Evolutionary conservation across 2,329 filamentous ascomycete species (phyloP).

Genomic region (Fusarium pininemorale): DNA sequence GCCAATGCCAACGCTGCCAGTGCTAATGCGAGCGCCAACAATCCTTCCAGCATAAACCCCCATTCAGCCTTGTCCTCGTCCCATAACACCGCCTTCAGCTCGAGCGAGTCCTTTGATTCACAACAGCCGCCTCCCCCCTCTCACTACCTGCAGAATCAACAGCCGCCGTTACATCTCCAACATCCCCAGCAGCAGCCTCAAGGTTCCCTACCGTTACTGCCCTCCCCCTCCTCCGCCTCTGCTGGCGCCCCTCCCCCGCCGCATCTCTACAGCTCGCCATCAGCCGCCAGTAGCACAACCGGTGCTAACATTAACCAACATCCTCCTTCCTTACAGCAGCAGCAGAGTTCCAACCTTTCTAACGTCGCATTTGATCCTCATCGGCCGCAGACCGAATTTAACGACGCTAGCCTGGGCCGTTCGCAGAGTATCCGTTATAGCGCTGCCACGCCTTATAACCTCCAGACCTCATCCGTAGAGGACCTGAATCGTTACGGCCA

Average conservation of each 20-base stretch:
- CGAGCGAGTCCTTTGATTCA: constrained; percentile 58
- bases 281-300: constrained; percentile 38
- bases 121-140: constrained; percentile 34
- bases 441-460: constrained; percentile 46
- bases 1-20: constrained; percentile 15
- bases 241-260: constrained; percentile 40
- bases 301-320: constrained; percentile 40
- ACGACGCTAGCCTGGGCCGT: constrained; percentile 55
- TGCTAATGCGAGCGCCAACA: constrained; percentile 28
- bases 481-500: constrained; percentile 47
- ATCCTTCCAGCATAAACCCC: constrained; percentile 45
- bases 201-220: constrained; percentile 29
- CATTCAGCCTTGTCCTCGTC: constrained; percentile 57
- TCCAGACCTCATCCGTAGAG: constrained; percentile 54
- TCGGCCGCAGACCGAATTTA: constrained; percentile 54
- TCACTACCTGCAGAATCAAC: constrained; percentile 44
- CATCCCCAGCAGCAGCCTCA: constrained; percentile 35
- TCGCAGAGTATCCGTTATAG: constrained; percentile 63
- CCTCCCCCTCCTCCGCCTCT: constrained; percentile 20
- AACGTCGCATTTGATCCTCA: constrained; percentile 47
- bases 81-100: constrained; percentile 53
- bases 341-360: constrained; percentile 40
- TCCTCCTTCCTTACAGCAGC: constrained; percentile 44
- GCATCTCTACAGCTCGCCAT: constrained; percentile 45
- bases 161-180: constrained; percentile 39